These are phyloP conservation scores for Smittium mucronatum DNA, from an alignment of 371 early-diverging fungal genomes.

Conservation along the genomic window DNA sequence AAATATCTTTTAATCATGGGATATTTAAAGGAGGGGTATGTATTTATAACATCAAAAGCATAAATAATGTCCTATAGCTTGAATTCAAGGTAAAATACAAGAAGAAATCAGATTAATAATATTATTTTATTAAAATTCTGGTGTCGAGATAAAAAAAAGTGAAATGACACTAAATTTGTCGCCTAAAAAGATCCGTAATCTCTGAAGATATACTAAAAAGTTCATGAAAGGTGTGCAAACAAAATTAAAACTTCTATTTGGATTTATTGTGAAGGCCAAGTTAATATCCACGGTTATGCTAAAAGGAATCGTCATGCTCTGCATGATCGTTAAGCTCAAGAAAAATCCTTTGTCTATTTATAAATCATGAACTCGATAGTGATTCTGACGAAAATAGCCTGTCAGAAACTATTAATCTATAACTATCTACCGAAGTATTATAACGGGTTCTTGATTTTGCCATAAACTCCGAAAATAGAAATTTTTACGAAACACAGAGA, in stretches of 20 bases:
- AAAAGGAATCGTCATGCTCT: not conserved
- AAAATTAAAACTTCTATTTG: conserved; percentile 9
- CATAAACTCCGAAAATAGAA: not conserved
- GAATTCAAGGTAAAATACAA: conserved; percentile 27
- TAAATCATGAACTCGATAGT: not conserved
- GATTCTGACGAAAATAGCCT: conserved; percentile 5
- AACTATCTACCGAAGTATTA: not conserved
- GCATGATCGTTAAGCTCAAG: not conserved
- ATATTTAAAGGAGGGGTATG: conserved; percentile 6
- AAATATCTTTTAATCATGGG: conserved; percentile 28
- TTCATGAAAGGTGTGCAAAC: not conserved
- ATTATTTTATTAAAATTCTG: conserved; percentile 29
- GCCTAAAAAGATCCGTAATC: not conserved
- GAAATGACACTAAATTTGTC: conserved; percentile 2
- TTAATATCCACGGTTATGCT: conserved; percentile 5
- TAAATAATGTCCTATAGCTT: conserved; percentile 18
- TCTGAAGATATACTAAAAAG: not conserved
- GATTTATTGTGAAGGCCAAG: conserved; percentile 11
- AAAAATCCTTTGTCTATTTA: not conserved
- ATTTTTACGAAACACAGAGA: not conserved
- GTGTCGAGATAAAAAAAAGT: conserved; percentile 28
- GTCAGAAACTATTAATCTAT: not conserved
- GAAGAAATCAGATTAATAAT: conserved; percentile 22
- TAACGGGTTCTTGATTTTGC: not conserved
- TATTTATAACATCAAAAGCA: conserved; percentile 16